phyloP scores from a whole-genome alignment of 495 filamentous ascomycete genomes.

The Sporormia fimetaria region DNA sequence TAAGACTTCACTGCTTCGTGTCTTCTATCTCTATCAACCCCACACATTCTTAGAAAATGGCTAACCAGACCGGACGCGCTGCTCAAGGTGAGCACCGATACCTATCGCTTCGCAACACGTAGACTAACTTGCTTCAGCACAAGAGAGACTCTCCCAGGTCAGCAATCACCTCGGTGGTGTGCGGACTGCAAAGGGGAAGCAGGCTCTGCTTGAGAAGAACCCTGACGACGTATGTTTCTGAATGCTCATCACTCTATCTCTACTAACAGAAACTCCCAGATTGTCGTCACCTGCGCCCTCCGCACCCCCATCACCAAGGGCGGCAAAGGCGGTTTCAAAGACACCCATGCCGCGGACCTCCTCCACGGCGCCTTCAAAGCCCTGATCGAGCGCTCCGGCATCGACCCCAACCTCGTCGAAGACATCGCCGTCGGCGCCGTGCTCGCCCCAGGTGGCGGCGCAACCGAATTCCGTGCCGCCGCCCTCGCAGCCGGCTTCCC shows the following conservation, averaged over 20 bases:
- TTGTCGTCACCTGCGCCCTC: slow-evolving; percentile 87
- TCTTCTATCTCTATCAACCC: neutral
- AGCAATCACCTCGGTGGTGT: slow-evolving; percentile 45
- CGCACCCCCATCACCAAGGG: slow-evolving; percentile 87
- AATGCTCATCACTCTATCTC: slow-evolving; percentile 1
- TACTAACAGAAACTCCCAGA: slow-evolving; percentile 32
- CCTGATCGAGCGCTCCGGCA: slow-evolving; percentile 69
- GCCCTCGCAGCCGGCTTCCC: slow-evolving; percentile 87
- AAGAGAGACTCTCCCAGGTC: slow-evolving; percentile 53
- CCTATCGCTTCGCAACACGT: neutral
- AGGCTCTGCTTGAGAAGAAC: slow-evolving; percentile 48
- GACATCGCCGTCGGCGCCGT: slow-evolving; percentile 90
- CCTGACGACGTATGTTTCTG: slow-evolving; percentile 47
- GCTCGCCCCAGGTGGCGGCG: slow-evolving; percentile 83
- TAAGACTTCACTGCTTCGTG: no score
- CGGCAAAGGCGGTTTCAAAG: slow-evolving; percentile 89
- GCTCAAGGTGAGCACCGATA: slow-evolving; percentile 13
- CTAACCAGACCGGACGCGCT: slow-evolving; percentile 28
- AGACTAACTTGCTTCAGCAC: slow-evolving; percentile 35
- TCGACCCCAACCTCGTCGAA: slow-evolving; percentile 75
- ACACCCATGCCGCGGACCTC: slow-evolving; percentile 76
- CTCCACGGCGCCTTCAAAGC: slow-evolving; percentile 73
- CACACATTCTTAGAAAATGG: slow-evolving; percentile 20
- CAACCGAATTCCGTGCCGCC: slow-evolving; percentile 92
- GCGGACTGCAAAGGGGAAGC: slow-evolving; percentile 37